Evolutionary conservation across 441 rosid species (phyloP).

Genomic region (Populus hybrid): DNA sequence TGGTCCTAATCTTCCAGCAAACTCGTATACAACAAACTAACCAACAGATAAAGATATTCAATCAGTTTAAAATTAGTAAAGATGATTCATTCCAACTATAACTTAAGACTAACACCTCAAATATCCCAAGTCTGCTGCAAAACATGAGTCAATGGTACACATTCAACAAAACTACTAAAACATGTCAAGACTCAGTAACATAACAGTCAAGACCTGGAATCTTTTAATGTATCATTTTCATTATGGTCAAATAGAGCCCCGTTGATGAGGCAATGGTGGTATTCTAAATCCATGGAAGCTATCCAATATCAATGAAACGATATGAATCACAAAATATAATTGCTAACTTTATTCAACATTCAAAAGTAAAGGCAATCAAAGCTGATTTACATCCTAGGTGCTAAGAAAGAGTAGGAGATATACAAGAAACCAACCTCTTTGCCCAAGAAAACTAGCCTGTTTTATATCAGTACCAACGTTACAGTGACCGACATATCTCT

Average conservation of each 20-base stretch:
- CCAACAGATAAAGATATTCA: neutral
- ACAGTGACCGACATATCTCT: conserved; percentile 82
- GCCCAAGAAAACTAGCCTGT: conserved; percentile 97
- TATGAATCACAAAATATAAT: neutral
- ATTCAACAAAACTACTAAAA: neutral
- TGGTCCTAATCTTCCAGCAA: neutral
- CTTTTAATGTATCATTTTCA: neutral
- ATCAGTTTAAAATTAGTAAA: no score
- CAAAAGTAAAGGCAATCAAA: neutral
- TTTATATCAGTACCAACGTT: conserved; percentile 94
- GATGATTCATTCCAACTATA: neutral
- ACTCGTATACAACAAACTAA: no score
- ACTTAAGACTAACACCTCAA: neutral
- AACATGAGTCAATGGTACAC: neutral
- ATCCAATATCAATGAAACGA: neutral
- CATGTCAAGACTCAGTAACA: neutral
- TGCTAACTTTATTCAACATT: neutral
- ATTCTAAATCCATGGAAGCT: neutral
- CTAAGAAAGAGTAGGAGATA: no score
- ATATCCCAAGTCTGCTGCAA: neutral
- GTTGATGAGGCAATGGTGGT: neutral
- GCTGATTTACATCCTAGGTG: neutral
- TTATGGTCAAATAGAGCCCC: neutral
- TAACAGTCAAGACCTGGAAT: neutral
- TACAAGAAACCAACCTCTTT: conserved; percentile 48